Conservation (phyloP, 352 stramenopile species). For the Pythium apleroticum region DNA sequence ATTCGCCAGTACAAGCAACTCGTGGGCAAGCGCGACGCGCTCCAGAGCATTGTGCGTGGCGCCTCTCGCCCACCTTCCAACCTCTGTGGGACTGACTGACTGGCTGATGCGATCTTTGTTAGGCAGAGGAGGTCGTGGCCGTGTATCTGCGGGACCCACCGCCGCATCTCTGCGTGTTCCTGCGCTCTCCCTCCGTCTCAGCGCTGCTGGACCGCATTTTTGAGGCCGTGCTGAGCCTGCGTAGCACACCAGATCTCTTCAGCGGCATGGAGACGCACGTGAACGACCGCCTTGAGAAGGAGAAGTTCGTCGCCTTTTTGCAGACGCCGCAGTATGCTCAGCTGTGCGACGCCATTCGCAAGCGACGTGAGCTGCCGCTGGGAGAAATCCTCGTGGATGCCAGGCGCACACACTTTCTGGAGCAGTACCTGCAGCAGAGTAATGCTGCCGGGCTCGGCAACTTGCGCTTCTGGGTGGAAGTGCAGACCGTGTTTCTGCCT, state of each 20-base stretch:
- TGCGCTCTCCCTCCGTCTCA: slow-evolving; percentile 19
- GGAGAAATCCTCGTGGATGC: slow-evolving; percentile 61
- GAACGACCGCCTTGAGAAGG: slow-evolving; percentile 40
- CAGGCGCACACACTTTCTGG: slow-evolving; percentile 53
- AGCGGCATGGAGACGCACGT: slow-evolving; percentile 56
- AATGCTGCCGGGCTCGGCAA: slow-evolving; percentile 44
- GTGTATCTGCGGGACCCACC: slow-evolving; percentile 39
- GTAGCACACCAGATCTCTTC: slow-evolving; percentile 60
- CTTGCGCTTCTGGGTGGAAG: slow-evolving; percentile 70
- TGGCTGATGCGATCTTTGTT: not conserved
- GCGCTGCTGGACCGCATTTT: slow-evolving; percentile 37
- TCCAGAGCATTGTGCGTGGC: slow-evolving; percentile 38
- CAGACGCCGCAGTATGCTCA: slow-evolving; percentile 40
- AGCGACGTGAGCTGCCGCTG: slow-evolving; percentile 56
- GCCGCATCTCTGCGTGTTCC: slow-evolving; percentile 29
- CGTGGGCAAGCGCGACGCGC: slow-evolving; percentile 39
- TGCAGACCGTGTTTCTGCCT: slow-evolving; percentile 69
- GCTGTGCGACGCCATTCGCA: slow-evolving; percentile 56
- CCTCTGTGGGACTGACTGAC: not conserved
- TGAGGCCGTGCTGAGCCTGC: slow-evolving; percentile 26
- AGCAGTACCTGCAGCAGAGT: slow-evolving; percentile 41
- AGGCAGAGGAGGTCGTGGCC: slow-evolving; percentile 51
- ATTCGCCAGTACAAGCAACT: slow-evolving; percentile 62
- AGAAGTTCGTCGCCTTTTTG: slow-evolving; percentile 59
- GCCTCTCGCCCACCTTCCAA: not conserved